Evolutionary conservation across 805 yeast genomes (phyloP), one percentile per base, ranked within the genome.

Genomic region (Blastobotrys mokoenaii): DNA sequence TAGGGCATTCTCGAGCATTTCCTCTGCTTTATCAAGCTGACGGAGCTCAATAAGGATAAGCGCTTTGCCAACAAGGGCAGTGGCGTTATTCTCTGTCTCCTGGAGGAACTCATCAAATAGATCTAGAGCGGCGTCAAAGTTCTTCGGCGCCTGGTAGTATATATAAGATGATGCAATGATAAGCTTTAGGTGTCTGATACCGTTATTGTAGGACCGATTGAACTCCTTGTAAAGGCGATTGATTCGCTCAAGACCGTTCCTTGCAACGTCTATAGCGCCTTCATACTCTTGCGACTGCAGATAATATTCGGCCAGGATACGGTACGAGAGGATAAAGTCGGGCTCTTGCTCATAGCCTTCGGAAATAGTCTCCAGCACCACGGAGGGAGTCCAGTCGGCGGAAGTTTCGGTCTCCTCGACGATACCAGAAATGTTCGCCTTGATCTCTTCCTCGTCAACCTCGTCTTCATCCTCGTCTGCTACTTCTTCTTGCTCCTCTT

Each of bases 91-190:
- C 3, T 73, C 71, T 27, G 66, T 66, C 16, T 67, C 67, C 0
- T 61, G 51, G 20, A 86, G 67, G 2, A 88, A 77, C 18, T 69
- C 66, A 32, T 83, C 82, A 61, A 82, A 93, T 12, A 88, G 62
- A 41, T 76, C 77, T 25, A 82, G 58, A 0, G 98, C 97, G 20
- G 80, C 70, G 2, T 76, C 70, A 57, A 77, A 86, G 63, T 90
- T 84, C 62, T 87, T 87, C 9, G 97, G 98, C 0, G 97, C 84
- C 60, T 90, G 96, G 57, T 80, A 75, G 58, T 85, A 82, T 0
- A 95, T 84, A 58, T 88, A 85, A 1, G 83, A 73, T 0, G 80
- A 74, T 0, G 93, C 97, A 45, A 85, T 68, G 18, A 76, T 70
- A 32, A 87, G 72, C 7, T 82, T 68, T 17, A 85, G 64, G 43